Conservation (phyloP, 805 yeast species). For the Clavispora fructus region DNA sequence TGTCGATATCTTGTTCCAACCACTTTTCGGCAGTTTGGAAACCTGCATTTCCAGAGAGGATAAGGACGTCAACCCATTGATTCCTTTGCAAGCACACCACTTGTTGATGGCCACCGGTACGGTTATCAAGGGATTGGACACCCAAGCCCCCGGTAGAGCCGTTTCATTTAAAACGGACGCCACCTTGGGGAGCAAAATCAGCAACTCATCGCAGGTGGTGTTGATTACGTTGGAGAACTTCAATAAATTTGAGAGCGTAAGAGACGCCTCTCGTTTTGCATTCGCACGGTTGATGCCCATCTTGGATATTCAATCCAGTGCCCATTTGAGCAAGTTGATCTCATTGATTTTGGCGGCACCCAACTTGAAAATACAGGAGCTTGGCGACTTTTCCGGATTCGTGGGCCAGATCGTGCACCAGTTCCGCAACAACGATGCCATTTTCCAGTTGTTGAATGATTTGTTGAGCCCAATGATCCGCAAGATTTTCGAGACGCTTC, state of each 20-base stretch:
- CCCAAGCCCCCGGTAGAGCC: conserved; percentile 31
- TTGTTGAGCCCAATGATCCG: conserved; percentile 68
- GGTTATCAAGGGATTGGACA: conserved; percentile 78
- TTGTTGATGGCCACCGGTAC: conserved; percentile 86
- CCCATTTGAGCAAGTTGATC: conserved; percentile 62
- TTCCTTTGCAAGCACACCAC: conserved; percentile 77
- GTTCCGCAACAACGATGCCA: conserved; percentile 58
- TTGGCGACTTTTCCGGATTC: conserved; percentile 78
- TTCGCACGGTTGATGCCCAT: conserved; percentile 83
- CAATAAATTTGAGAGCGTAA: conserved; percentile 56
- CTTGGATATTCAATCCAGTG: conserved; percentile 43
- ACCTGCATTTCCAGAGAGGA: conserved; percentile 43
- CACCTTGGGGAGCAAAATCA: conserved; percentile 41
- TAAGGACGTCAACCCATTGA: conserved; percentile 35
- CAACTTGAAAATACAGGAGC: conserved; percentile 56
- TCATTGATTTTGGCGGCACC: conserved; percentile 51
- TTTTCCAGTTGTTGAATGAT: conserved; percentile 69
- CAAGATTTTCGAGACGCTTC: conserved; percentile 52
- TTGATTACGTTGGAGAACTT: conserved; percentile 77
- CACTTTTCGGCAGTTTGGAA: conserved; percentile 70
- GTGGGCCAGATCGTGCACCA: conserved; percentile 83
- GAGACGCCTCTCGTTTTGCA: conserved; percentile 84
- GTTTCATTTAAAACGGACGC: conserved; percentile 17
- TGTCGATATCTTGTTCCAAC: conserved; percentile 64
- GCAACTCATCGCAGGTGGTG: conserved; percentile 74